Base-by-base conservation (phyloP, 306 rosid species). In the Prunus dulcis region DNA sequence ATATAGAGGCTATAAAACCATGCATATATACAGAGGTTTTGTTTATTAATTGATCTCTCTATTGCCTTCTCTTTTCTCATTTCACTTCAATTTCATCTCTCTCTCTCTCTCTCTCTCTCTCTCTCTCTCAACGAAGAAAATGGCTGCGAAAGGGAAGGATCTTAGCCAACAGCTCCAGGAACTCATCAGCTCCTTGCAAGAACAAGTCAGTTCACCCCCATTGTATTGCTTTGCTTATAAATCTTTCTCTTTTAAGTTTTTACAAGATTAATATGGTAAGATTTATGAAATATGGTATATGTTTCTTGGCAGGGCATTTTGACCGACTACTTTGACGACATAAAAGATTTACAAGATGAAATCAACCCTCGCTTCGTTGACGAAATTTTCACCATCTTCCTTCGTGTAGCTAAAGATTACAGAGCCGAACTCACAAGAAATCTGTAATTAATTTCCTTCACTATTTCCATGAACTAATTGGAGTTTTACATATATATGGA, bases 271-370 rank as follows among this genome's bases (percentile, higher is more conserved):
- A 5, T 32, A 32, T 5, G 41, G 41, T 34, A 32, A 32, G 38
- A 6, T 32, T 32, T 32, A 5, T 34, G 41, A 34, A 34, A 34
- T 5, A 34, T 34, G 41, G 8, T 34, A 34, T 34, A 34, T 34
- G 41, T 34, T 34, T 6, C 51, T 4, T 43, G 27, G n/a, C 34
- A 67, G 71, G 71, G 71, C n/a, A 67, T 41, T 45, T 50, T 67
- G n/a, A 51, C 41, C 20, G 69, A 64, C 69, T 34, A 32, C 52
- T 41, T 20, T 20, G 71, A 67, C 41, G 5, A 43, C 41, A 17
- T 67, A 51, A 43, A 67, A 67, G 71, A 25, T 4, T 67, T 67
- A 43, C 71, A 67, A 67, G 53, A 67, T 67, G 71, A 67, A 67
- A 1, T 38, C n/a, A 22, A 17, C 46, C 32, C 71, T 2, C 19